Evolutionary conservation across 768 basidiomycete species (phyloP).

Genomic region (Pleurotus platypus): DNA sequence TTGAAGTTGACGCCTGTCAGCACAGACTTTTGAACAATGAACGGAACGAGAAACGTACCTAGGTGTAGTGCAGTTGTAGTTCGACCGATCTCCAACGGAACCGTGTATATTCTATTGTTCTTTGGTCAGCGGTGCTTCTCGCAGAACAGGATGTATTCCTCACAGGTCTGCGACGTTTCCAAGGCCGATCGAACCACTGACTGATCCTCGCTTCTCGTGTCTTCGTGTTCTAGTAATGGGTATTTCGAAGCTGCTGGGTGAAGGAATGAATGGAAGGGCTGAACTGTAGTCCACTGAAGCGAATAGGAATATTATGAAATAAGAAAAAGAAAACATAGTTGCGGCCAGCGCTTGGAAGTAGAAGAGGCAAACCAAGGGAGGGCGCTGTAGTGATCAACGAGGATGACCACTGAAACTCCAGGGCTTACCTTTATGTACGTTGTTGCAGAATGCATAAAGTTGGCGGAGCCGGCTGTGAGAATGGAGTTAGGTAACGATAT

Average conservation of each 20-base stretch:
- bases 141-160: not conserved
- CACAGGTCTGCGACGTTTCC: slow-evolving; percentile 2
- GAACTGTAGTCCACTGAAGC: not conserved
- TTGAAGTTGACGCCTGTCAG: not conserved
- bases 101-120: slow-evolving; percentile 31
- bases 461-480: not conserved
- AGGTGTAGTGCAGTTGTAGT: slow-evolving; percentile 41
- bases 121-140: not conserved
- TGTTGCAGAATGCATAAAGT: not conserved
- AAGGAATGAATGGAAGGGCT: not conserved
- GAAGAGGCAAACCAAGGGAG: not conserved
- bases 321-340: slow-evolving; percentile 3
- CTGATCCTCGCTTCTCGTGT: not conserved
- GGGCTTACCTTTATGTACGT: not conserved
- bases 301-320: not conserved
- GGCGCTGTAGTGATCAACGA: not conserved
- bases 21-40: not conserved
- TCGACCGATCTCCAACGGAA: slow-evolving; percentile 41
- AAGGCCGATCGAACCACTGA: slow-evolving; percentile 1
- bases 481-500: not conserved
- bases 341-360: slow-evolving; percentile 5
- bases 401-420: not conserved
- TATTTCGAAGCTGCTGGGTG: not conserved
- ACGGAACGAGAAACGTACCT: slow-evolving; percentile 26
- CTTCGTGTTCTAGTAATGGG: not conserved